Percentiles rank a stretch among this genome's conserved stretches.
Conservation (phyloP, 805 yeast species). For the Starmera dryadoides region DNA sequence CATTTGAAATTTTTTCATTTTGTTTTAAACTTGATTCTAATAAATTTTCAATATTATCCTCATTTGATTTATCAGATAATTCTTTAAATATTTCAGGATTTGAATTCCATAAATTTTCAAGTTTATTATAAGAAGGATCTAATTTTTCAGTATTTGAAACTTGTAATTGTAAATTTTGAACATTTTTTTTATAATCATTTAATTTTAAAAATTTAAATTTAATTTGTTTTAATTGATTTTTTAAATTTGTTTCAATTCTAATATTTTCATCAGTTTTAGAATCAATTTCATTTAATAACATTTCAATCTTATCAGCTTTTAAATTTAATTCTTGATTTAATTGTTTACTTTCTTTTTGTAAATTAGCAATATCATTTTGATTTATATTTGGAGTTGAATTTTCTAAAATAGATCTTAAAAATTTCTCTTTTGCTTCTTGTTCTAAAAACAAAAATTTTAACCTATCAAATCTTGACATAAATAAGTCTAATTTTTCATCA, state of each 20-base stretch:
- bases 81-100: slow-evolving; percentile 20
- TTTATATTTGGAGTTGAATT: slow-evolving; percentile 22
- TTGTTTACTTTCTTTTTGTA: slow-evolving; percentile 19
- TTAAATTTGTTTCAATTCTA: background rate
- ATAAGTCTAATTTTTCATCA: slow-evolving; percentile 28
- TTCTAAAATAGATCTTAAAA: slow-evolving; percentile 43
- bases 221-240: background rate
- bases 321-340: slow-evolving; percentile 22
- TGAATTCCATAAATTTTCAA: slow-evolving; percentile 18
- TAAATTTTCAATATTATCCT: slow-evolving; percentile 22
- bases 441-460: slow-evolving; percentile 61
- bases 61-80: slow-evolving; percentile 21
- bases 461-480: slow-evolving; percentile 39
- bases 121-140: slow-evolving; percentile 12
- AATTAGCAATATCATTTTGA: slow-evolving; percentile 26
- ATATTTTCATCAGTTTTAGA: background rate
- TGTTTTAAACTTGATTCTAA: slow-evolving; percentile 21
- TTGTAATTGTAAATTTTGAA: background rate
- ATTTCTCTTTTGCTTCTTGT: slow-evolving; percentile 65
- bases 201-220: background rate
- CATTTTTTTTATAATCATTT: background rate
- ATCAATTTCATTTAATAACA: slow-evolving; percentile 1
- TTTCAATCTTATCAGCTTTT: slow-evolving; percentile 16
- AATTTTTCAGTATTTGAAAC: slow-evolving; percentile 5
- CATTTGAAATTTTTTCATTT: slow-evolving; percentile 19